These are phyloP conservation scores for Cladosporium velox DNA, from an alignment of 2,329 filamentous ascomycete genomes.

Conservation along the genomic window DNA sequence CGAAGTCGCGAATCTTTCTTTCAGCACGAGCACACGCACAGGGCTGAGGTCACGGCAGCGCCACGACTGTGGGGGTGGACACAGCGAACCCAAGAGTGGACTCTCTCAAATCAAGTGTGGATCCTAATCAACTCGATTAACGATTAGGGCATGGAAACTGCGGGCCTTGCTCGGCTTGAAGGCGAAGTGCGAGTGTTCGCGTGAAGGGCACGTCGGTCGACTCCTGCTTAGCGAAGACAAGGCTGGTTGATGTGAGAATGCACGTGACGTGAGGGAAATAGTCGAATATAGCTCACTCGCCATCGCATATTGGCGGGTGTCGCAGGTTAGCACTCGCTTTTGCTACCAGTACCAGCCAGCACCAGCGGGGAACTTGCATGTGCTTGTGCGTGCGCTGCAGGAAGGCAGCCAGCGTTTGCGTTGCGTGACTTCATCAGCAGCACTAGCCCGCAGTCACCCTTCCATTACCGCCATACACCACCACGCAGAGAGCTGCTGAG, in stretches of 20 bases:
- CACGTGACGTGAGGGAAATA: conserved; percentile 10
- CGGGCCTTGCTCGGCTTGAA: neutral
- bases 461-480: conserved; percentile 4
- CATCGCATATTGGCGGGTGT: conserved; percentile 7
- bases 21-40: conserved; percentile 2
- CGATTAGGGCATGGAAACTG: neutral
- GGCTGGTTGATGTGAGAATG: neutral
- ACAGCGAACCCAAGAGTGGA: neutral
- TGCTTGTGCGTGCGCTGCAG: conserved; percentile 3
- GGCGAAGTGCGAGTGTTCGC: conserved; percentile 7
- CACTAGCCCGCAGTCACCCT: neutral
- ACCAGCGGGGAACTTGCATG: conserved; percentile 12
- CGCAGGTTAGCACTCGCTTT: neutral
- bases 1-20: conserved; percentile 6
- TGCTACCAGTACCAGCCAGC: neutral
- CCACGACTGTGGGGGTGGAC: conserved; percentile 8
- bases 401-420: conserved; percentile 1
- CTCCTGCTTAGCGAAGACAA: neutral
- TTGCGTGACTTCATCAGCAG: conserved; percentile 15
- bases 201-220: neutral
- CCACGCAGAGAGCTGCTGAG: neutral
- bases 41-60: conserved; percentile 2
- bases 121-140: neutral
- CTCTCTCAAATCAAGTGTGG: neutral
- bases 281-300: neutral